phyloP scores from a whole-genome alignment of 2,329 filamentous ascomycete species.

The Diaporthe aspalathi region DNA sequence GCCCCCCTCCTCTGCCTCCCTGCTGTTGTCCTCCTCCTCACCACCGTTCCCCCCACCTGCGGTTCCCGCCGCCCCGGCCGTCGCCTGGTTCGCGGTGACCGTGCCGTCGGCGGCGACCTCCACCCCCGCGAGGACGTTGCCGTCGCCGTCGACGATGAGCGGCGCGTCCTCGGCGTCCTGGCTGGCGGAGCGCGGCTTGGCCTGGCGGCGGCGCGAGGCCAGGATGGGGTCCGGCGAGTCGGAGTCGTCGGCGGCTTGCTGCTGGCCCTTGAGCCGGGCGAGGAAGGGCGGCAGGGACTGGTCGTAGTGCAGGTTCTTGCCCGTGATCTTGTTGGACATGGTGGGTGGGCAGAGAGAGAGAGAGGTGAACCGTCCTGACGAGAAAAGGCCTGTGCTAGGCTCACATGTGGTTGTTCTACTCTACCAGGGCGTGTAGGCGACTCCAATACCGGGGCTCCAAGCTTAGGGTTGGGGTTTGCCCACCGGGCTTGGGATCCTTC shows the following conservation, averaged over 20 bases:
- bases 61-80: constrained; percentile 34
- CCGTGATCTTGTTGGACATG: constrained; percentile 72
- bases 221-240: constrained; percentile 63
- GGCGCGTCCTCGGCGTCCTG: constrained; percentile 83
- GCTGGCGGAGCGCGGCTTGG: constrained; percentile 68
- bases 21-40: constrained; percentile 45
- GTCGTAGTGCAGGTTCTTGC: constrained; percentile 78
- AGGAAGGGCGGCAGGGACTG: constrained; percentile 70
- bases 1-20: constrained; percentile 50
- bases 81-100: constrained; percentile 46
- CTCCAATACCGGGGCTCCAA: not conserved
- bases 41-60: constrained; percentile 46
- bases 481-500: no score
- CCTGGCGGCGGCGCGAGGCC: constrained; percentile 60
- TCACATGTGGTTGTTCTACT: not conserved
- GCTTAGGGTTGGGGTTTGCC: not conserved
- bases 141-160: constrained; percentile 78
- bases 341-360: no score
- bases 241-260: constrained; percentile 60
- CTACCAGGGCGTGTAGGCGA: not conserved
- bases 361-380: not conserved
- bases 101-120: constrained; percentile 56
- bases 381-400: not conserved
- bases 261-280: constrained; percentile 64
- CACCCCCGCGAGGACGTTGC: constrained; percentile 65